Evolutionary conservation across 2,329 filamentous ascomycete species (phyloP).

Genomic region (Fusarium praegraminearum): DNA sequence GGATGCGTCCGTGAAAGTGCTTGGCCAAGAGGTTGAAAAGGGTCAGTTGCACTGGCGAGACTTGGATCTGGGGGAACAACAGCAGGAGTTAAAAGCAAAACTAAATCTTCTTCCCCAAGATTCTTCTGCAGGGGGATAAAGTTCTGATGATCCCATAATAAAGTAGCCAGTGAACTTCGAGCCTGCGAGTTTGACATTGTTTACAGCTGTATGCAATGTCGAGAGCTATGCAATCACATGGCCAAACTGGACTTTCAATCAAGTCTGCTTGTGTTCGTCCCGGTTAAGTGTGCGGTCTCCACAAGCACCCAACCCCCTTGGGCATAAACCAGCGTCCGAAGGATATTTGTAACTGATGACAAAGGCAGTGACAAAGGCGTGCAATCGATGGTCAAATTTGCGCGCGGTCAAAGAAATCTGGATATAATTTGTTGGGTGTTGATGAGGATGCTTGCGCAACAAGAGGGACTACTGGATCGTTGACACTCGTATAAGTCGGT

Average conservation of each 20-base stretch:
- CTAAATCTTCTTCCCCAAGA: slow-evolving; percentile 63
- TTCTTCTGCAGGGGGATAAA: slow-evolving; percentile 62
- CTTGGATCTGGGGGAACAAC: slow-evolving; percentile 60
- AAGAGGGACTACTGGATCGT: slow-evolving; percentile 12
- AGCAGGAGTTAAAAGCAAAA: slow-evolving; percentile 72
- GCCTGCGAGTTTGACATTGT: slow-evolving; percentile 39
- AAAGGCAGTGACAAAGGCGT: slow-evolving; percentile 8
- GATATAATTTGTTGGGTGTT: slow-evolving; percentile 9
- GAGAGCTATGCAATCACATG: slow-evolving; percentile 40
- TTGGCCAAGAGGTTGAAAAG: slow-evolving; percentile 78
- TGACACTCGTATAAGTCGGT: neutral
- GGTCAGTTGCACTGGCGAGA: slow-evolving; percentile 65
- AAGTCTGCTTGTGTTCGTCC: slow-evolving; percentile 13
- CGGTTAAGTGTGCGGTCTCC: slow-evolving; percentile 27
- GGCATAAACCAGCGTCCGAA: slow-evolving; percentile 23
- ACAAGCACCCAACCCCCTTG: slow-evolving; percentile 33
- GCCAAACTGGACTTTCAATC: slow-evolving; percentile 25
- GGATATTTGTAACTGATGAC: slow-evolving; percentile 15
- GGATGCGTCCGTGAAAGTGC: slow-evolving; percentile 70
- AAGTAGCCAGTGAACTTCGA: slow-evolving; percentile 38
- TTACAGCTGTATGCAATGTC: slow-evolving; percentile 32
- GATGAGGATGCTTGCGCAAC: slow-evolving; percentile 12
- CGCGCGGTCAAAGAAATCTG: slow-evolving; percentile 3
- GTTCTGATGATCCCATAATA: slow-evolving; percentile 58
- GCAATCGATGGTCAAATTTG: slow-evolving; percentile 1